A percentile compares a stretch with the other conserved stretches of the same genome.
Evolutionary conservation across 1,284 basidiomycete species (phyloP).

Genomic region (Puccinia horiana): DNA sequence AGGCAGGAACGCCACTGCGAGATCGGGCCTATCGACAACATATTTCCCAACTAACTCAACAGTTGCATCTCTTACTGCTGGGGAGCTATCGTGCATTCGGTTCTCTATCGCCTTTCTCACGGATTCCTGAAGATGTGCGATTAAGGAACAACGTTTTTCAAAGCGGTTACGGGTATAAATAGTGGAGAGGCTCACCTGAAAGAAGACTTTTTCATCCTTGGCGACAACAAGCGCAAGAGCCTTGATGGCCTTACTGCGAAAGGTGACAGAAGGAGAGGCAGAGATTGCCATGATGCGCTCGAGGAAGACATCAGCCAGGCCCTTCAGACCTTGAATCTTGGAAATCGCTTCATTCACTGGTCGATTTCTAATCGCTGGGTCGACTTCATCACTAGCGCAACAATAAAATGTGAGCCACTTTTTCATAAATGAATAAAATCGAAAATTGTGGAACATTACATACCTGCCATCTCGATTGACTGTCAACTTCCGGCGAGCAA

Average conservation of each 20-base stretch:
- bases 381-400: conserved; percentile 16
- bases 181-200: conserved; percentile 18
- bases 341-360: conserved; percentile 39
- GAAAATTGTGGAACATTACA: neutral
- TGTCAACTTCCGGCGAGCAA: neutral
- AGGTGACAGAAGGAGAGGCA: conserved; percentile 42
- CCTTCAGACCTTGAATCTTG: conserved; percentile 43
- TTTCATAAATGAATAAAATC: neutral
- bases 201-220: conserved; percentile 43
- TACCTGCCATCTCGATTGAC: conserved; percentile 29
- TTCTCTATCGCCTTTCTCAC: conserved; percentile 69
- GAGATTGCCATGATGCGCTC: conserved; percentile 38
- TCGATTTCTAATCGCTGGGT: neutral
- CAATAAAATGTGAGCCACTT: neutral
- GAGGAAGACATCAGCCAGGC: conserved; percentile 32
- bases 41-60: conserved; percentile 95
- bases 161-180: neutral
- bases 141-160: neutral
- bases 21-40: conserved; percentile 78
- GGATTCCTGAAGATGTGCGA: conserved; percentile 28
- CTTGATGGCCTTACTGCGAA: conserved; percentile 48
- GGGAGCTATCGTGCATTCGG: conserved; percentile 83
- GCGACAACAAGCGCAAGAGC: conserved; percentile 47
- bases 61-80: conserved; percentile 90
- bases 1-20: conserved; percentile 80